A percentile compares a stretch with the other conserved stretches of the same genome.
These are phyloP conservation scores for Tetrapisispora nanseiensis DNA, from an alignment of 805 yeast species.

Conservation along the genomic window DNA sequence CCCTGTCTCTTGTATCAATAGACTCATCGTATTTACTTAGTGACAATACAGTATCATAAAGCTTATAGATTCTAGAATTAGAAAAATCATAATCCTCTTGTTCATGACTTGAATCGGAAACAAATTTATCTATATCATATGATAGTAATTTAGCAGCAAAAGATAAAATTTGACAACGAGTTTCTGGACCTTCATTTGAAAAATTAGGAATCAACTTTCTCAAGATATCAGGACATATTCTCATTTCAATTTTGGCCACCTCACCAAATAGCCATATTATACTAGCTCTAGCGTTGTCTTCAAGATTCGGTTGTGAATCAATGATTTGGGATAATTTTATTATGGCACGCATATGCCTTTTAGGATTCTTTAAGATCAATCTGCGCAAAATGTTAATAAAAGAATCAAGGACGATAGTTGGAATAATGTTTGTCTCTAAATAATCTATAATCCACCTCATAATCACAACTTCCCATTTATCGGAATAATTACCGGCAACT, in stretches of 20 bases:
- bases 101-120: conserved; percentile 5
- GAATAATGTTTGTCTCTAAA: conserved; percentile 26
- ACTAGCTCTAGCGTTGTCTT: conserved; percentile 59
- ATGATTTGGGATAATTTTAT: conserved; percentile 38
- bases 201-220: conserved; percentile 48
- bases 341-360: conserved; percentile 44
- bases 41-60: conserved; percentile 54
- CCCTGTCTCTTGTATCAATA: conserved; percentile 75
- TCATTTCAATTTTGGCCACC: conserved; percentile 39
- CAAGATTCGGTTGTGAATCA: conserved; percentile 16
- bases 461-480: conserved; percentile 42
- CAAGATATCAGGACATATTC: conserved; percentile 66
- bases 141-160: conserved; percentile 66
- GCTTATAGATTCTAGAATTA: conserved; percentile 32
- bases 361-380: conserved; percentile 55
- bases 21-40: conserved; percentile 64
- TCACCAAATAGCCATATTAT: conserved; percentile 91
- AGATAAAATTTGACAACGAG: conserved; percentile 61
- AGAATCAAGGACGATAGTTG: conserved; percentile 42
- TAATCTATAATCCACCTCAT: conserved; percentile 56
- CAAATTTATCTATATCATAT: conserved; percentile 38
- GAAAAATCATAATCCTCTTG: conserved; percentile 26
- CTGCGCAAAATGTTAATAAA: conserved; percentile 63
- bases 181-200: conserved; percentile 43
- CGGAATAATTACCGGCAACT: conserved; percentile 41